Base-by-base conservation (phyloP, 192 early-diverging fungal genomes). In the Geranomyces variabilis region DNA sequence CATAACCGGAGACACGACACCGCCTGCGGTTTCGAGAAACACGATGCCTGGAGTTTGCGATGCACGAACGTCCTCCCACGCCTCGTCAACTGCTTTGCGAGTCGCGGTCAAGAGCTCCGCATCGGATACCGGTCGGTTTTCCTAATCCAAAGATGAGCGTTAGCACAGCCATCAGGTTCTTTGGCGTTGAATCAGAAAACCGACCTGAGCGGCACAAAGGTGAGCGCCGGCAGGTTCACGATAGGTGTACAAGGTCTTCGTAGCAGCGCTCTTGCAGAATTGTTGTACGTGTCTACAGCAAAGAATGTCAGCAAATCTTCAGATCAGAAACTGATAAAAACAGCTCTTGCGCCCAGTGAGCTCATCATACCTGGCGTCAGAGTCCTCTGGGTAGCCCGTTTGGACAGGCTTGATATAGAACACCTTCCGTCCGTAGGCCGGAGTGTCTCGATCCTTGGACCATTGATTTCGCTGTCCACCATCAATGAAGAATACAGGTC, bases 331-430 rank as follows among this genome's bases (percentile, higher is more conserved):
- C n/a, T n/a, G 46, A 47, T n/a, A n/a, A n/a, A n/a, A n/a, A n/a
- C n/a, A n/a, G n/a, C n/a, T 62, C 61, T 1, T 0, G 36, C n/a
- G n/a, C n/a, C n/a, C n/a, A n/a, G n/a, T n/a, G n/a, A n/a, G n/a
- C n/a, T n/a, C n/a, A n/a, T n/a, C n/a, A n/a, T n/a, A 86, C 83
- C 86, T 83, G 45, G 86, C 85, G 79, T 94, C 93, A 44, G 85
- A 86, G 76, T 93, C 92, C 7, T 75, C 76, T 9, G 93, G 92
- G 77, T 84, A 94, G 0, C 91, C 93, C 12, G 93, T 94, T 77
- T 94, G 93, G 2, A 94, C 84, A 0, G 93, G 93, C 57, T 94
- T 94, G 29, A 93, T 36, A 73, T 92, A 93, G 63, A 85, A 82
- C 12, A 90, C 85, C 53, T 81, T 81, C 5, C 75, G 69, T 26